A percentile compares a stretch with the other conserved stretches of the same genome.
phyloP scores from a whole-genome alignment of 306 rosid species.

The Albizia julibrissin region DNA sequence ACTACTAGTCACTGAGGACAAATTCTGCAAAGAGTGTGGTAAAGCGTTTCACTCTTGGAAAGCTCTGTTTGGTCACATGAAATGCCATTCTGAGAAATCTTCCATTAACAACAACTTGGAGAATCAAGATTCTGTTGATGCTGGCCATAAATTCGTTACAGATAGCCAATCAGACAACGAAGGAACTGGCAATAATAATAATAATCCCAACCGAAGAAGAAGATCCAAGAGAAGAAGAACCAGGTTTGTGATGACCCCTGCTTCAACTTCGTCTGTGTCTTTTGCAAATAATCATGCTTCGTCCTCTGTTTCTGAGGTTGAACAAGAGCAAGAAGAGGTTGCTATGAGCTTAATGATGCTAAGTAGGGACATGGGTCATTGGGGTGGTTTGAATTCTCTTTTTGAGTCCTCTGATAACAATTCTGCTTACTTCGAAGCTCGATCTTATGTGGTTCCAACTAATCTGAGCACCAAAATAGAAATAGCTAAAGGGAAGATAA shows the following conservation, averaged over 20 bases:
- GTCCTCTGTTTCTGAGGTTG: slow-evolving; percentile 64
- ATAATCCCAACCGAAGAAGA: slow-evolving; percentile 47
- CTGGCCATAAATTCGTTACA: slow-evolving; percentile 46
- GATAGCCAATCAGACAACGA: slow-evolving; percentile 81
- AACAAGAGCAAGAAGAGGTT: slow-evolving; percentile 89
- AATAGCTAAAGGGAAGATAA: slow-evolving; percentile 1
- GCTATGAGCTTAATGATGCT: slow-evolving; percentile 93
- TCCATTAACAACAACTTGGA: slow-evolving; percentile 44
- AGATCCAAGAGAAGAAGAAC: slow-evolving; percentile 74
- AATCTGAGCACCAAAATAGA: slow-evolving; percentile 35
- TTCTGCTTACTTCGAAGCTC: slow-evolving; percentile 53
- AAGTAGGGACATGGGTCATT: slow-evolving; percentile 59
- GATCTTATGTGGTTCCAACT: slow-evolving; percentile 41
- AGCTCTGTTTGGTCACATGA: slow-evolving; percentile 90
- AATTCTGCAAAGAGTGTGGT: slow-evolving; percentile 87
- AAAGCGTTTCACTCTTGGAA: slow-evolving; percentile 79
- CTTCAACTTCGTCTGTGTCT: slow-evolving; percentile 51
- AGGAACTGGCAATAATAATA: slow-evolving; percentile 33
- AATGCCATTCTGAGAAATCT: slow-evolving; percentile 74
- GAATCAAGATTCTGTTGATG: slow-evolving; percentile 72
- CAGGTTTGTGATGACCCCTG: slow-evolving; percentile 42
- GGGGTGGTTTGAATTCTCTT: slow-evolving; percentile 52
- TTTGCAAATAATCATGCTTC: slow-evolving; percentile 42
- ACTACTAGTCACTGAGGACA: slow-evolving; percentile 30
- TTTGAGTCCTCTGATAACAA: slow-evolving; percentile 69